phyloP scores from a whole-genome alignment of 805 yeast species.

The Wickerhamiella alocasiicola region DNA sequence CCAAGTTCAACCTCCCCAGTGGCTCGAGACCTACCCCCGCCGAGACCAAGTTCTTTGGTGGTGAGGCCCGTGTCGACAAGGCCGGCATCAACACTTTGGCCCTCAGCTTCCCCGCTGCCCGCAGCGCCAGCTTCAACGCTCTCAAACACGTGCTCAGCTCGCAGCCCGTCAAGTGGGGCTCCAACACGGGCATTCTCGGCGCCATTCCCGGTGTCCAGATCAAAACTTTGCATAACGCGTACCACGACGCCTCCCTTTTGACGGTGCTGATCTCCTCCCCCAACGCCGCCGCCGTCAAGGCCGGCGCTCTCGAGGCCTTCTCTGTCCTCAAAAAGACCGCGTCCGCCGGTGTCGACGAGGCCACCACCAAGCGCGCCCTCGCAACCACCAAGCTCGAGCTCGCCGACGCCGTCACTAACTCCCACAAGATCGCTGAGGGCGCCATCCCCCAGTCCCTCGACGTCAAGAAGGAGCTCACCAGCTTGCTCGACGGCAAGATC shows the following conservation, averaged over 20 bases:
- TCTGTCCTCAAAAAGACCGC: conserved; percentile 23
- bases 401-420: conserved; percentile 30
- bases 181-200: conserved; percentile 40
- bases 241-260: conserved; percentile 73
- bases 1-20: conserved; percentile 43
- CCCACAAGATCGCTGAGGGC: conserved; percentile 33
- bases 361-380: conserved; percentile 37
- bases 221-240: conserved; percentile 43
- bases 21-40: conserved; percentile 41
- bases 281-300: conserved; percentile 45
- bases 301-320: conserved; percentile 39
- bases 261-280: conserved; percentile 52
- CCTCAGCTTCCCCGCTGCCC: conserved; percentile 62
- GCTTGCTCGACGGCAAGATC: conserved; percentile 39
- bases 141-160: conserved; percentile 55
- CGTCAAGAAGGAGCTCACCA: conserved; percentile 27
- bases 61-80: conserved; percentile 51
- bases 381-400: conserved; percentile 49
- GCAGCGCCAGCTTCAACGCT: conserved; percentile 54
- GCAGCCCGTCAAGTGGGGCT: conserved; percentile 40
- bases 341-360: conserved; percentile 22
- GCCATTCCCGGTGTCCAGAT: conserved; percentile 34
- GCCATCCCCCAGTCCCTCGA: conserved; percentile 32
- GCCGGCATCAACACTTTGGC: conserved; percentile 55
- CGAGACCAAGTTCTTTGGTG: conserved; percentile 38